Evolutionary conservation across 768 basidiomycete species (phyloP), one percentile per base, ranked within the genome.

Genomic region (Psilocybe sp.): DNA sequence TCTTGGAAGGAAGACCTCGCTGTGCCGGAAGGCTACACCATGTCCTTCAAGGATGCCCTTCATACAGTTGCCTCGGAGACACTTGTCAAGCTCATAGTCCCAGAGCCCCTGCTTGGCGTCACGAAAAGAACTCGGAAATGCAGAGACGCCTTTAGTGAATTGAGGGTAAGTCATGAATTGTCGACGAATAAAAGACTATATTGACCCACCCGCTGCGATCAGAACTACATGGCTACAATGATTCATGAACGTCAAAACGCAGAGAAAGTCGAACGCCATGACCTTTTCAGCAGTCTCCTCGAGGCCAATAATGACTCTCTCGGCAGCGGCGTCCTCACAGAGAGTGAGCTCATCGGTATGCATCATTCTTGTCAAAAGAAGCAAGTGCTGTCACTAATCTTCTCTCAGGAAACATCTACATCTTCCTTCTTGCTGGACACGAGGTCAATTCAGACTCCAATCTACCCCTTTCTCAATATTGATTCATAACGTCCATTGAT

Each of bases 341-440:
- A 79, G 38, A 61, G 58, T 13, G 79, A 81, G 54, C 60, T 81
- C 4, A 67, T 70, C 46, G 67, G 71, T 70, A 54, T 28, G 23
- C 40, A 20, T 12, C 16, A n/a, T 23, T 39, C n/a, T 23, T 15
- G 1, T 18, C 36, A 11, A 3, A 10, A 13, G 15, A 6, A n/a
- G n/a, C n/a, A n/a, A n/a, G n/a, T n/a, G n/a, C n/a, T n/a, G 20
- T 16, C 33, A 9, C 32, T 35, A 34, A 35, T 23, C 33, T 11
- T 14, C 11, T 39, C 10, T 41, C 40, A 70, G 75, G 71, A 16
- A 78, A 78, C 57, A 69, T 76, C n/a, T 78, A 72, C 46, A 71
- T 76, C 15, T 78, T 76, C 51, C 57, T 84, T n/a, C 60, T 86
- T 18, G 84, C 84, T 18, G 82, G 83, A 8, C 80, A 83, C 50